Evolutionary conservation across 139 green algal species (phyloP).

Genomic region (Desmodesmus armatus): DNA sequence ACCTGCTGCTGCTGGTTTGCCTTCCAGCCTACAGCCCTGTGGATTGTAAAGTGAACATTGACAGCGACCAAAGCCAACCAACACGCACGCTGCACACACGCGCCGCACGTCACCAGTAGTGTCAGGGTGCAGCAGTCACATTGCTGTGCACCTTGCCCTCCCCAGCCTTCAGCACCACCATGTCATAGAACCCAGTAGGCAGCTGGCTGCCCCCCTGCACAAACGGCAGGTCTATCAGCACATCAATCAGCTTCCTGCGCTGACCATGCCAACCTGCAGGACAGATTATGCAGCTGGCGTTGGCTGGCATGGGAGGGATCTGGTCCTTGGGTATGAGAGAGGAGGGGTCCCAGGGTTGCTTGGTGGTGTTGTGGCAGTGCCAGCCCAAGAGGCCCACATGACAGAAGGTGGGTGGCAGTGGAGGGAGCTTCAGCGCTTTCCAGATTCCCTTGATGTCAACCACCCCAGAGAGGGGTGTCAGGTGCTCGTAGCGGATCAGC

Average conservation of each 20-base stretch:
- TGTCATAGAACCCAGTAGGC: slow-evolving; percentile 8
- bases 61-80: too few species aligned
- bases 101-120: too few species aligned
- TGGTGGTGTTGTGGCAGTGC: slow-evolving; percentile 48
- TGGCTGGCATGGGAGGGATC: slow-evolving; percentile 35
- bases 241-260: slow-evolving; percentile 5
- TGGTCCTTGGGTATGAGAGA: slow-evolving; percentile 36
- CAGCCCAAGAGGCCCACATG: slow-evolving; percentile 41
- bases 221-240: slow-evolving; percentile 37
- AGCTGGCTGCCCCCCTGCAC: slow-evolving; percentile 22
- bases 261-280: slow-evolving; percentile 18
- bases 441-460: slow-evolving; percentile 38
- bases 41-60: too few species aligned
- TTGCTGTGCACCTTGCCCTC: too few species aligned
- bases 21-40: too few species aligned
- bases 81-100: too few species aligned
- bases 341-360: slow-evolving; percentile 39
- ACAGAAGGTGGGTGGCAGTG: slow-evolving; percentile 31
- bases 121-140: not conserved
- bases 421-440: slow-evolving; percentile 12
- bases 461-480: slow-evolving; percentile 23
- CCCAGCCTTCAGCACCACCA: slow-evolving; percentile 13
- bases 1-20: too few species aligned
- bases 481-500: slow-evolving; percentile 35
- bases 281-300: slow-evolving; percentile 43